Base-by-base conservation (phyloP, 1,284 basidiomycete genomes). In the Rugosomyces carneus region DNA sequence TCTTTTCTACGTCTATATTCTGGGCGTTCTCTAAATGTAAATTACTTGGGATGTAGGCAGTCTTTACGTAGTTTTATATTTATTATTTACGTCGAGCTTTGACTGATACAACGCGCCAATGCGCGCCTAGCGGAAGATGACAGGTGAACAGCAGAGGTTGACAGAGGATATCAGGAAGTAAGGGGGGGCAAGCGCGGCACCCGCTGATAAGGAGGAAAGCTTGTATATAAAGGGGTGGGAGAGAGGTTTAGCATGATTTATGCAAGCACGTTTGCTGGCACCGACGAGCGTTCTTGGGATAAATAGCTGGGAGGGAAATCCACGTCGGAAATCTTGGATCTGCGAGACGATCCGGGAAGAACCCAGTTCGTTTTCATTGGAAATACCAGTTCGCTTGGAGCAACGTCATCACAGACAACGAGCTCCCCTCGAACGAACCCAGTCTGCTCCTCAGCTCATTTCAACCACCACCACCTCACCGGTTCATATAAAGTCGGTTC, bases 401-500 rank as follows among this genome's bases (percentile, higher is more conserved):
- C 36, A 72, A 68, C 77, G 80, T 67, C 80, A 81, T 69, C 80
- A 81, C 65, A 73, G 68, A 56, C 72, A 74, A 46, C 70, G 72
- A 50, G 56, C 67, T 19, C 64, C 67, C 42, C 64, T 71, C 52
- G 52, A 65, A 48, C 69, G 75, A 51, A 67, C 70, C 45, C 55
- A 65, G 54, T 76, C 78, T 48, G 70, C 74, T 47, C 79, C 79
- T 48, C 70, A 72, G 54, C 75, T 83, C 60, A 75, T 82, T 61
- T 83, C 78, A 45, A 81, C 80, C 48, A 75, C 66, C 53, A 81
- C 81, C 47, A 80, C 81, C 49, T 65, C 69, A 31, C 81, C 81
- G 47, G 62, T 82, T 54, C 70, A 83, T 62, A 79, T 81, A 47
- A 67, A 57, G 70, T 73, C 56, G 57, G 67, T 66, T 55, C 39